These are phyloP conservation scores for Deinandra increscens DNA, from an alignment of 129 eudicot genomes.

Conservation along the genomic window DNA sequence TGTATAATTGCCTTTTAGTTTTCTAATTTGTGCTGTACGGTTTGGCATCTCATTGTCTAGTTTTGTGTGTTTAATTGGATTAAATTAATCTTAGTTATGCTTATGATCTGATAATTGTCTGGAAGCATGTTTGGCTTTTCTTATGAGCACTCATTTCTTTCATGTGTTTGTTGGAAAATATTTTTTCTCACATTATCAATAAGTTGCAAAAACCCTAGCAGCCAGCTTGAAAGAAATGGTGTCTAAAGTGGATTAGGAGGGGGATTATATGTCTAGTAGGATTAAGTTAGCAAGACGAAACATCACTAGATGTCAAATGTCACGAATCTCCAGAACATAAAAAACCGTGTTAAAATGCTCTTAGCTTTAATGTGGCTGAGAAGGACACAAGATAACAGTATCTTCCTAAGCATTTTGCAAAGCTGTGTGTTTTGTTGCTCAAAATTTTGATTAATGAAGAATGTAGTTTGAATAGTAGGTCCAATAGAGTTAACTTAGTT, in stretches of 20 bases:
- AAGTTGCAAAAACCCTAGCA: too few species aligned
- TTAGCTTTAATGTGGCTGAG: too few species aligned
- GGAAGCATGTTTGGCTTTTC: not conserved
- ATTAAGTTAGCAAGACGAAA: not conserved
- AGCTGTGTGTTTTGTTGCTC: not conserved
- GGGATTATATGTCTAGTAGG: not conserved
- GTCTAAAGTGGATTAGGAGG: not conserved
- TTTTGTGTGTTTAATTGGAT: slow-evolving; percentile 21
- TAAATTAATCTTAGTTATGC: slow-evolving; percentile 2
- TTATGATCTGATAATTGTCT: not conserved
- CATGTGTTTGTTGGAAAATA: not conserved
- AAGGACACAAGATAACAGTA: not conserved
- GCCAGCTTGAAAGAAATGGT: not conserved
- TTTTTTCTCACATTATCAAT: too few species aligned
- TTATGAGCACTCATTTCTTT: slow-evolving; percentile 1
- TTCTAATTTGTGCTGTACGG: slow-evolving; percentile 8
- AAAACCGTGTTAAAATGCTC: too few species aligned
- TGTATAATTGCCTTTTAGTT: slow-evolving; percentile 1
- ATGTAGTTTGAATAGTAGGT: not conserved
- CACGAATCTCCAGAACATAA: too few species aligned
- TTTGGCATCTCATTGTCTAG: not conserved
- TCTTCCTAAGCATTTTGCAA: not conserved
- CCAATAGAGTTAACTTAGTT: slow-evolving; percentile 8
- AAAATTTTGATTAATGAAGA: not conserved
- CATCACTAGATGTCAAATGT: too few species aligned